These are phyloP conservation scores for Zarea fungicola DNA, from an alignment of 2,329 filamentous ascomycete species.

Conservation along the genomic window DNA sequence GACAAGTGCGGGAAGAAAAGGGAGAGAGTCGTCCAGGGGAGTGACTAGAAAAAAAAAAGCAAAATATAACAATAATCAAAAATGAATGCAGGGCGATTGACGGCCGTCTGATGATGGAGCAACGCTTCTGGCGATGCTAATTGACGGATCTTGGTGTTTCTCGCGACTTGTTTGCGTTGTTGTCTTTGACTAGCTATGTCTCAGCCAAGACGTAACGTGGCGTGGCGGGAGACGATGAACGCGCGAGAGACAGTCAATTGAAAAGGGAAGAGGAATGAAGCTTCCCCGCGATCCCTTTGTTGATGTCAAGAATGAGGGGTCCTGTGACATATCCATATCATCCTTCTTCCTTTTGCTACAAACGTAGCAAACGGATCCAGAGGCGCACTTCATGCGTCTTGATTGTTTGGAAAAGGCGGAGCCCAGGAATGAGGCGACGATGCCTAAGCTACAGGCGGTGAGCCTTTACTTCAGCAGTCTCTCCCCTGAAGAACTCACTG, in stretches of 20 bases:
- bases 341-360: no score
- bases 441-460: no score
- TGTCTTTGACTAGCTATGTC: constrained; percentile 10
- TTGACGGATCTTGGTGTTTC: background rate
- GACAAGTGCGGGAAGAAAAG: background rate
- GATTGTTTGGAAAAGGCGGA: background rate
- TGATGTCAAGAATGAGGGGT: background rate
- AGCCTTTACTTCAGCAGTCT: no score
- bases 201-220: constrained; percentile 6
- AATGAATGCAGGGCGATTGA: background rate
- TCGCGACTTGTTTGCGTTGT: constrained; percentile 6
- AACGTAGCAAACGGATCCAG: no score
- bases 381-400: no score
- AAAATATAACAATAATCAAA: no score
- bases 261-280: background rate
- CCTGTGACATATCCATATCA: background rate
- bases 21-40: background rate
- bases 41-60: background rate
- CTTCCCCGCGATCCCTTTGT: background rate
- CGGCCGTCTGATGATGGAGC: background rate
- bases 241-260: background rate
- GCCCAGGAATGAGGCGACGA: background rate
- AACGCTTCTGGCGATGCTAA: background rate
- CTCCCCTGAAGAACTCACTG: no score
- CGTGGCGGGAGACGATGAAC: background rate